Conservation (phyloP, 2,329 filamentous ascomycete species). For the Ceratocystiopsis minuta region DNA sequence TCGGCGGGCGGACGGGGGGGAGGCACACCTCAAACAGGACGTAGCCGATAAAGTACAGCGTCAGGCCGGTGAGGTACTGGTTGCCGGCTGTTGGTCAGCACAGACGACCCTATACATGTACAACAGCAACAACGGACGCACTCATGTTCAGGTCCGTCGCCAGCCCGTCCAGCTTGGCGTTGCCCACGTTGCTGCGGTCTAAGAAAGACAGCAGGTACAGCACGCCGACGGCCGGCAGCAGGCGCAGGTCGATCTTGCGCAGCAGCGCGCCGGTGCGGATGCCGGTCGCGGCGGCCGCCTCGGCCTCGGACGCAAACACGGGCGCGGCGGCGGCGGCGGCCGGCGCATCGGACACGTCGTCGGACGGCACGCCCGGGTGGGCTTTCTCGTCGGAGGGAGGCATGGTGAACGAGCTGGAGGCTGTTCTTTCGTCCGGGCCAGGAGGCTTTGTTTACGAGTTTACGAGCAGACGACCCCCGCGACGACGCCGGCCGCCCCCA, state of each 20-base stretch:
- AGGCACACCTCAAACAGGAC: conserved; percentile 49
- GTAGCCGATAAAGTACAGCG: conserved; percentile 27
- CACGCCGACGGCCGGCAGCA: conserved; percentile 37
- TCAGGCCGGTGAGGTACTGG: conserved; percentile 38
- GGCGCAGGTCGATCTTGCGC: not conserved
- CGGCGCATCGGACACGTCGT: conserved; percentile 7
- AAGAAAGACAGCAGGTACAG: conserved; percentile 45
- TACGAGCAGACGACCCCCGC: too few species aligned
- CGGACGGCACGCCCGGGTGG: not conserved
- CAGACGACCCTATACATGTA: too few species aligned
- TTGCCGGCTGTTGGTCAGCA: not conserved
- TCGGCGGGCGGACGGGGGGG: too few species aligned
- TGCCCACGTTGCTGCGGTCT: conserved; percentile 32
- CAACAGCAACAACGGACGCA: too few species aligned
- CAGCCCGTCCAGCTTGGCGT: conserved; percentile 1
- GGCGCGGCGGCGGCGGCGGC: too few species aligned
- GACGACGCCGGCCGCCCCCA: too few species aligned
- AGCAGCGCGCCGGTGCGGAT: not conserved
- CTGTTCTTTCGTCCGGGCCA: too few species aligned
- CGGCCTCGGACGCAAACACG: not conserved
- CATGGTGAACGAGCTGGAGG: too few species aligned
- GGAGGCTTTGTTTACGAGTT: too few species aligned
- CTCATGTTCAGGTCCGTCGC: conserved; percentile 43
- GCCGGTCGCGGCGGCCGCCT: not conserved
- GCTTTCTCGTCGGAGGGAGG: too few species aligned